Percentiles rank a stretch among this genome's conserved stretches.
Conservation (phyloP, 2,329 filamentous ascomycete genomes). For the Diaporthe destruens region DNA sequence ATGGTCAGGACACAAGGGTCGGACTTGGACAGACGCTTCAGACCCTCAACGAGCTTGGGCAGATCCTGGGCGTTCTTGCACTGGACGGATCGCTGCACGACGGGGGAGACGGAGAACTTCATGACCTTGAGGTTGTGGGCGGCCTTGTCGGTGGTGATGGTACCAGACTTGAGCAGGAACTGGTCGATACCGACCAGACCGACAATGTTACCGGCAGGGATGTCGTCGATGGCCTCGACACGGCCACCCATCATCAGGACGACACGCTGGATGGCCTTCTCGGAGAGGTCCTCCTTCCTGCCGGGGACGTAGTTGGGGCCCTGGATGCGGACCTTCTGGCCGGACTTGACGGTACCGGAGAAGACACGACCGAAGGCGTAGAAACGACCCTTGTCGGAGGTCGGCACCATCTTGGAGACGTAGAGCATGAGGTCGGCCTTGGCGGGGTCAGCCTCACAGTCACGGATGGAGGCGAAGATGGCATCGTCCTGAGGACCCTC, state of each 20-base stretch:
- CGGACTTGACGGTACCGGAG: conserved; percentile 96
- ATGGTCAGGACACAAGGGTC: conserved; percentile 96
- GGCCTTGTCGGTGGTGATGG: conserved; percentile 94
- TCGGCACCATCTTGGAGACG: conserved; percentile 99
- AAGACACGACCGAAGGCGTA: conserved; percentile 99
- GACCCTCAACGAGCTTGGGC: conserved; percentile 99
- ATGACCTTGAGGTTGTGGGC: conserved; percentile 99
- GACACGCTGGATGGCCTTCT: conserved; percentile 99
- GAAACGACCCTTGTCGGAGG: conserved; percentile 99
- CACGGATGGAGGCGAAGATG: conserved; percentile 94
- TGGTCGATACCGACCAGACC: conserved; percentile 99
- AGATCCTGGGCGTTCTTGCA: conserved; percentile 99
- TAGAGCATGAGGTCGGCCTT: conserved; percentile 99
- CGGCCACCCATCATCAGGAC: conserved; percentile 99
- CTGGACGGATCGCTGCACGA: conserved; percentile 98
- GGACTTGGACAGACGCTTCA: conserved; percentile 99
- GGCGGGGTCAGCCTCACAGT: conserved; percentile 81
- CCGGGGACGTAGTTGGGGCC: conserved; percentile 98
- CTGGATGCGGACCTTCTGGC: conserved; percentile 99
- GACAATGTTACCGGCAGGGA: conserved; percentile 99
- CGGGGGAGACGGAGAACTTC: conserved; percentile 99
- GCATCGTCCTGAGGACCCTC: conserved; percentile 96
- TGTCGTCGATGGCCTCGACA: conserved; percentile 98
- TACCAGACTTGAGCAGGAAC: conserved; percentile 99
- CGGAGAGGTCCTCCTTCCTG: conserved; percentile 98